Conservation (phyloP, 73 alveolate genomes). For the Paramecium caudatum region DNA sequence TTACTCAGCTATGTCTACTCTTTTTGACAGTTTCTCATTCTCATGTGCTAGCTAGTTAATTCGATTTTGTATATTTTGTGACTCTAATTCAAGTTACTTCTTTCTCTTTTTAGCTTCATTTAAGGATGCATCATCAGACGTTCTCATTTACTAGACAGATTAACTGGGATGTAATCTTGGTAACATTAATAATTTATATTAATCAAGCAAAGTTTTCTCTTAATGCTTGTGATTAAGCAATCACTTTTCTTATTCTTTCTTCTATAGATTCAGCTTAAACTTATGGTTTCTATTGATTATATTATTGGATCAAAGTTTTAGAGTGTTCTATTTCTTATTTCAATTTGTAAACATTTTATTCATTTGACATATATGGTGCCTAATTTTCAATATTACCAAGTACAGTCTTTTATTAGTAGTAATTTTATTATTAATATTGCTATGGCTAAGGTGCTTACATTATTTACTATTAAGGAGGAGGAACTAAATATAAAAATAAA, state of each 20-base stretch:
- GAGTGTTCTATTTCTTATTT: conserved; percentile 63
- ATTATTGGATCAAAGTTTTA: conserved; percentile 22
- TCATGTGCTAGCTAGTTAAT: conserved; percentile 23
- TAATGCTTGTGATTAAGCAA: conserved; percentile 66
- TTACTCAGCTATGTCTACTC: conserved; percentile 33
- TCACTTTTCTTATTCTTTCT: conserved; percentile 61
- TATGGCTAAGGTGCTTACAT: background rate
- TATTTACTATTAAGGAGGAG: background rate
- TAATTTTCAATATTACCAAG: conserved; percentile 62
- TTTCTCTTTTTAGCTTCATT: conserved; percentile 40
- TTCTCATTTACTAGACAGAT: background rate
- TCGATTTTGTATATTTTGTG: conserved; percentile 11
- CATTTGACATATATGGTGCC: conserved; percentile 22
- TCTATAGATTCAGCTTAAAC: conserved; percentile 54
- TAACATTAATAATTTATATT: conserved; percentile 33
- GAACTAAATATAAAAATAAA: background rate
- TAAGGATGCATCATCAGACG: background rate
- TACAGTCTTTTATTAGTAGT: conserved; percentile 5
- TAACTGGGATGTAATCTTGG: conserved; percentile 15
- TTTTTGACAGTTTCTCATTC: conserved; percentile 66
- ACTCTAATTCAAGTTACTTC: conserved; percentile 24
- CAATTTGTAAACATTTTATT: conserved; percentile 39
- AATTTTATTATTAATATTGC: background rate
- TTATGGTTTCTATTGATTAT: background rate
- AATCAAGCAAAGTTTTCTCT: conserved; percentile 65